Evolutionary conservation across 768 basidiomycete genomes (phyloP).

Genomic region (Amanita thiersii): DNA sequence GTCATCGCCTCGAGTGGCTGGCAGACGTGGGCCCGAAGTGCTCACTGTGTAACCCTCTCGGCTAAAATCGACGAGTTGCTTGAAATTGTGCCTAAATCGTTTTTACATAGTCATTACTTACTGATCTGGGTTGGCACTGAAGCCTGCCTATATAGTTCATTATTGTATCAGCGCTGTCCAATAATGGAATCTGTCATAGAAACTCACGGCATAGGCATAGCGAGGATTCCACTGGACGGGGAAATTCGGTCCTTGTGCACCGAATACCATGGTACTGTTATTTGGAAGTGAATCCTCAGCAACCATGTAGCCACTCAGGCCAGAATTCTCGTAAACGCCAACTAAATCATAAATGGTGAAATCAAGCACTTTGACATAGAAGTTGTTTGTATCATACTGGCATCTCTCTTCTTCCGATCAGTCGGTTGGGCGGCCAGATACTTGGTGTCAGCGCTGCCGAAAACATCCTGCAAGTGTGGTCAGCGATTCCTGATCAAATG

Average conservation of each 20-base stretch:
- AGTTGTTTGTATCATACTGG: constrained; percentile 12
- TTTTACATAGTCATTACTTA: constrained; percentile 13
- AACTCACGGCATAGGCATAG: constrained; percentile 27
- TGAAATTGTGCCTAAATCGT: background rate
- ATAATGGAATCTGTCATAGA: background rate
- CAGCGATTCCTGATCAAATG: background rate
- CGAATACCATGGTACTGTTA: constrained; percentile 29
- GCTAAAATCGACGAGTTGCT: constrained; percentile 11
- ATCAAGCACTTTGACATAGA: background rate
- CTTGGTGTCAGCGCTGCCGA: constrained; percentile 31
- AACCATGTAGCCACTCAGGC: constrained; percentile 32
- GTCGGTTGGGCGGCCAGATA: constrained; percentile 24
- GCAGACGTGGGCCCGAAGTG: constrained; percentile 26
- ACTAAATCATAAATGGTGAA: constrained; percentile 17
- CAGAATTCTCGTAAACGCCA: constrained; percentile 29
- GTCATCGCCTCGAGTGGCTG: constrained; percentile 19
- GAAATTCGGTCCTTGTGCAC: constrained; percentile 34
- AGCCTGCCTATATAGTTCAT: constrained; percentile 21
- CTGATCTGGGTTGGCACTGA: constrained; percentile 35
- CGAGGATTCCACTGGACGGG: constrained; percentile 37
- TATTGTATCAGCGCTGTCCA: background rate
- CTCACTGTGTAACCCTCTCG: constrained; percentile 29
- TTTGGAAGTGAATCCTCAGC: constrained; percentile 26
- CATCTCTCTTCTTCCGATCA: constrained; percentile 25
- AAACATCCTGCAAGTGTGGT: constrained; percentile 26